Evolutionary conservation across 139 green algal species (phyloP).

Genomic region (Chlamydomonas urium): DNA sequence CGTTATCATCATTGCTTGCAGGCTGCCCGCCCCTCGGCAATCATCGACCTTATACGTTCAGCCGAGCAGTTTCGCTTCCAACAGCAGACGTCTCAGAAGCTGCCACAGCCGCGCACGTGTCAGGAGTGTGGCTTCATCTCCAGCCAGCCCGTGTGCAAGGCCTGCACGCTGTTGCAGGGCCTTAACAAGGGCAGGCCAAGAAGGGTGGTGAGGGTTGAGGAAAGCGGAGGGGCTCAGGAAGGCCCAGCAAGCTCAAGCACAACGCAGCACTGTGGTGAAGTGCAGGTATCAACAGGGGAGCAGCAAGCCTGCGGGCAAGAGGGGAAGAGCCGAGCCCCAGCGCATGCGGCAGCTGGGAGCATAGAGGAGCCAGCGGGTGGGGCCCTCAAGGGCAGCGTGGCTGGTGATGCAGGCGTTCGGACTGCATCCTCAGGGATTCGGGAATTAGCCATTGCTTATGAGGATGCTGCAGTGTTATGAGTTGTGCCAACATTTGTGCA

Average conservation of each 20-base stretch:
- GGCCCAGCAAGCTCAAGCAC: too few species aligned
- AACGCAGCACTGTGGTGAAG: too few species aligned
- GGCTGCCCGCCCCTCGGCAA: slow-evolving; percentile 68
- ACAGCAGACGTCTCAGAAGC: not conserved
- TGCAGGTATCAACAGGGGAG: too few species aligned
- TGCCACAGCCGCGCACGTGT: slow-evolving; percentile 47
- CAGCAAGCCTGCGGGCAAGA: too few species aligned
- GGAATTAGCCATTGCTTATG: too few species aligned
- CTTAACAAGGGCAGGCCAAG: slow-evolving; percentile 64
- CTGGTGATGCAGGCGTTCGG: not conserved
- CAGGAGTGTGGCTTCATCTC: slow-evolving; percentile 79
- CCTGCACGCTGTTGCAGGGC: slow-evolving; percentile 81
- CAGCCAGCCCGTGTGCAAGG: slow-evolving; percentile 87
- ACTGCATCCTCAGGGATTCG: not conserved
- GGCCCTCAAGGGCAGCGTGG: not conserved
- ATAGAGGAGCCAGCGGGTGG: not conserved
- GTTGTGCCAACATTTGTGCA: too few species aligned
- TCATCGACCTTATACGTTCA: slow-evolving; percentile 83
- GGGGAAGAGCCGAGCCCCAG: too few species aligned
- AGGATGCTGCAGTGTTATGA: too few species aligned
- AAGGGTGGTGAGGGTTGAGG: not conserved
- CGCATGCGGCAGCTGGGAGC: not conserved
- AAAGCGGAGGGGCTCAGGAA: too few species aligned
- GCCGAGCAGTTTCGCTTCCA: slow-evolving; percentile 66
- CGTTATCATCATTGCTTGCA: too few species aligned